These are phyloP conservation scores for Moniliella sp. DNA, from an alignment of 1,284 basidiomycete species.

Conservation along the genomic window DNA sequence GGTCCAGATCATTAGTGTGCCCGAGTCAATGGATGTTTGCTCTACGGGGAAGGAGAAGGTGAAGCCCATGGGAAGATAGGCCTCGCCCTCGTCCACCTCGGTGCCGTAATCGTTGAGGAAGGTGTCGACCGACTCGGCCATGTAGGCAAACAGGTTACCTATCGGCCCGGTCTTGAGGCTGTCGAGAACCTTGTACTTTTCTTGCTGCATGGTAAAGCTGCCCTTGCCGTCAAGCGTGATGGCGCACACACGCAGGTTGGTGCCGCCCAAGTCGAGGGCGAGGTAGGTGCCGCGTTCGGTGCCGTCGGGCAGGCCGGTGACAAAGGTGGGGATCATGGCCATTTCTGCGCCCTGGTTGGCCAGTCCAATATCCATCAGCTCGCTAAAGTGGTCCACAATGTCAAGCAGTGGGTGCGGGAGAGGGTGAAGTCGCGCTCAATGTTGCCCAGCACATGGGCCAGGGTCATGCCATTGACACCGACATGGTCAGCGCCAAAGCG, in stretches of 20 bases:
- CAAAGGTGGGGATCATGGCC: conserved; percentile 27
- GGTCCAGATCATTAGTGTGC: conserved; percentile 44
- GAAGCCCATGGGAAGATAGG: conserved; percentile 40
- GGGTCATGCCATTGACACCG: too few relatives aligned
- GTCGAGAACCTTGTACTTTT: conserved; percentile 28
- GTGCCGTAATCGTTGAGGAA: conserved; percentile 57
- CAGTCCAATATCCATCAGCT: conserved; percentile 17
- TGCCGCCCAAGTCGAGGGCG: conserved; percentile 25
- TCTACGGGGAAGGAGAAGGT: conserved; percentile 73
- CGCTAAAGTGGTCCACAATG: conserved; percentile 13
- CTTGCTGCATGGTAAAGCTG: conserved; percentile 53
- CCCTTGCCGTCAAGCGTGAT: conserved; percentile 69
- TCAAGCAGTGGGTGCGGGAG: conserved; percentile 9
- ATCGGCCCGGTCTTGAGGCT: conserved; percentile 21
- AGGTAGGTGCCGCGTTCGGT: conserved; percentile 25
- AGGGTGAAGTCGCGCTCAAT: conserved; percentile 14
- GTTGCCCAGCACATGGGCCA: conserved; percentile 3
- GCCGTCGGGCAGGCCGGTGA: conserved; percentile 22
- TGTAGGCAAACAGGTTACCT: conserved; percentile 44
- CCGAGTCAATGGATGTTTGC: conserved; percentile 71
- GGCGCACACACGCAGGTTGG: conserved; percentile 56
- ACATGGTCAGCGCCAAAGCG: too few relatives aligned
- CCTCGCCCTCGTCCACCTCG: conserved; percentile 9
- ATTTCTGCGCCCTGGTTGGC: conserved; percentile 18
- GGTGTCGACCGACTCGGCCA: conserved; percentile 79